Base-by-base conservation (phyloP, 1,139 yeast genomes). In the Yarrowia galli region DNA sequence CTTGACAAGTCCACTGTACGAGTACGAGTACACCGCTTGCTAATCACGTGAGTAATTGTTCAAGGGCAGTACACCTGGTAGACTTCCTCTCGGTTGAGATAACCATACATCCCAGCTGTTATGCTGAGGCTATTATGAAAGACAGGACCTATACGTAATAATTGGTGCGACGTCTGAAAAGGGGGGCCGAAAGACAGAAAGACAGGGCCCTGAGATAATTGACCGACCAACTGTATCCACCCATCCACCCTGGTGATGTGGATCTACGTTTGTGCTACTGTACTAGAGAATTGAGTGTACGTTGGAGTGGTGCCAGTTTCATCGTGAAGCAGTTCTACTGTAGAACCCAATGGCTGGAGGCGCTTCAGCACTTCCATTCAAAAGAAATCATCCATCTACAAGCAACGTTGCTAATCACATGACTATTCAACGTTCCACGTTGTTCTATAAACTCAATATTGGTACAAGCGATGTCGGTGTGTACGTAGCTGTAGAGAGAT, bases 341-440 rank as follows among this genome's bases (percentile, higher is more conserved):
- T n/a, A n/a, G 9, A 28, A 28, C 32, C 32, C 32, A 28, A 28
- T 28, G 32, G 32, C 32, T 3, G 3, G 28, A 4, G n/a, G n/a
- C n/a, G n/a, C n/a, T n/a, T n/a, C n/a, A n/a, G n/a, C n/a, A n/a
- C n/a, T n/a, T n/a, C n/a, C n/a, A n/a, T n/a, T n/a, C n/a, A n/a
- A n/a, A n/a, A n/a, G n/a, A n/a, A 25, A 28, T 28, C 23, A 12
- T 36, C 28, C 22, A 35, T 51, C 43, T 32, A n/a, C n/a, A n/a
- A n/a, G n/a, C n/a, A 15, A 51, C 58, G 22, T 36, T 53, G 45
- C 45, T 36, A 53, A 53, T 53, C 43, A 36, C 60, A 38, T 35
- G 42, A 35, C 58, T 16, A 3, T 36, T n/a, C 60, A 53, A 53
- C 32, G 60, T 53, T 53, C 60, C 10, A 53, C 45, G 60, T 38